Evolutionary conservation across 164 flowering plant species (phyloP).

Genomic region (Chimonanthus praecox): DNA sequence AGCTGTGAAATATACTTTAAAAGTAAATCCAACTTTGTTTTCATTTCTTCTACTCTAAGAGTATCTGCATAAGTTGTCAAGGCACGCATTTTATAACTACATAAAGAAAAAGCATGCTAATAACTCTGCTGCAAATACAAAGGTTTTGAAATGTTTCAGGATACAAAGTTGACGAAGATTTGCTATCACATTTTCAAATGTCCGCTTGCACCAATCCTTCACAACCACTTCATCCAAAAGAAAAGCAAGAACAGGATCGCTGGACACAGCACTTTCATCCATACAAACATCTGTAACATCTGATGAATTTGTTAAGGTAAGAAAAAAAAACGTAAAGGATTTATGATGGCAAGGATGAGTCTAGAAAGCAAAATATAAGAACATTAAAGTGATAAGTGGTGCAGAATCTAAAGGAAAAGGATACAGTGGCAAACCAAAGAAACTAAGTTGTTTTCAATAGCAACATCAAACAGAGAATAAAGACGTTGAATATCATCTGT

Average conservation of each 20-base stretch:
- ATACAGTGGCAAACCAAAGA: constrained; percentile 96
- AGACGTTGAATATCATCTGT: constrained; percentile 70
- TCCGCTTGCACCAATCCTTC: constrained; percentile 89
- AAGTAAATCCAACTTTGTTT: constrained; percentile 35
- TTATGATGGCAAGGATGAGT: background rate
- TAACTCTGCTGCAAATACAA: background rate
- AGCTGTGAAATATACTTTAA: constrained; percentile 46
- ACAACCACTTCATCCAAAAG: constrained; percentile 97
- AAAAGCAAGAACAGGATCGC: constrained; percentile 88
- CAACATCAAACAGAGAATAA: constrained; percentile 84
- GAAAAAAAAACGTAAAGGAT: background rate
- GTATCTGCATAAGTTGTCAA: constrained; percentile 49
- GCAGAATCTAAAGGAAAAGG: constrained; percentile 26
- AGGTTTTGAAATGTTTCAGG: constrained; percentile 23
- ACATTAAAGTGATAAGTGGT: background rate
- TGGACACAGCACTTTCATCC: constrained; percentile 98
- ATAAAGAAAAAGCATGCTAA: background rate
- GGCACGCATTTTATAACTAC: constrained; percentile 9
- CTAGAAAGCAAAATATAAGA: background rate
- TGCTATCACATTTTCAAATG: constrained; percentile 44
- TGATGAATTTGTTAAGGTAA: constrained; percentile 44
- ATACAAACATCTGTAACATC: constrained; percentile 98
- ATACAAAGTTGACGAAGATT: constrained; percentile 76
- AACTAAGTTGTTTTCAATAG: constrained; percentile 83
- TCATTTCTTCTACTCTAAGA: constrained; percentile 51